Evolutionary conservation across 768 basidiomycete genomes (phyloP).

Genomic region (Hygrophoropsis aurantiaca): DNA sequence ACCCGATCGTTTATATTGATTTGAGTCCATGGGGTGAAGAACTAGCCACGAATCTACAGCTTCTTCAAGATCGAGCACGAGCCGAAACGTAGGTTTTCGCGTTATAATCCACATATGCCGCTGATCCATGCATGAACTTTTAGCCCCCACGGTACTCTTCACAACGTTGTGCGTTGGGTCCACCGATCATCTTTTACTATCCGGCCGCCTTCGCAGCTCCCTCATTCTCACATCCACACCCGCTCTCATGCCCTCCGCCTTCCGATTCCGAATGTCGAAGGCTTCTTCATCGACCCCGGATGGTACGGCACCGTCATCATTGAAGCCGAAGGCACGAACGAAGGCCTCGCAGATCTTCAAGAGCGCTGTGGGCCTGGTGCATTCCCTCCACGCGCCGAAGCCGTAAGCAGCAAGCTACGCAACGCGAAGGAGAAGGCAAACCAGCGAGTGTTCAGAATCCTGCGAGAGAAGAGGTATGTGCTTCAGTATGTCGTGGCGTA

Average conservation of each 20-base stretch:
- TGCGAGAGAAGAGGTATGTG: conserved; percentile 76
- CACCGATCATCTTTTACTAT: conserved; percentile 78
- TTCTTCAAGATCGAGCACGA: conserved; percentile 73
- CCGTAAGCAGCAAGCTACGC: conserved; percentile 30
- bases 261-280: conserved; percentile 55
- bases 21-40: conserved; percentile 78
- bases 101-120: conserved; percentile 5
- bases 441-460: conserved; percentile 64
- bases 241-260: conserved; percentile 30
- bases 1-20: conserved; percentile 72
- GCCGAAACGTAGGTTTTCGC: conserved; percentile 75
- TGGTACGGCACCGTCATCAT: conserved; percentile 86
- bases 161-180: conserved; percentile 85
- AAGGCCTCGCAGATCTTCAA: conserved; percentile 77
- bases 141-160: conserved; percentile 77
- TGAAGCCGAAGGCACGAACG: conserved; percentile 87
- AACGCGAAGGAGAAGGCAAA: conserved; percentile 41
- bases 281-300: conserved; percentile 66
- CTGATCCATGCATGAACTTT: conserved; percentile 7
- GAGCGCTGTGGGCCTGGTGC: conserved; percentile 66
- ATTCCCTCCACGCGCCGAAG: conserved; percentile 59
- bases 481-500: conserved; percentile 1
- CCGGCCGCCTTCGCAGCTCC: conserved; percentile 43
- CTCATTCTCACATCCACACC: conserved; percentile 22
- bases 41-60: conserved; percentile 68